Percentiles rank a stretch among this genome's conserved stretches.
phyloP scores from a whole-genome alignment of 1,139 yeast species.

The Zygosaccharomyces pseudobailii region DNA sequence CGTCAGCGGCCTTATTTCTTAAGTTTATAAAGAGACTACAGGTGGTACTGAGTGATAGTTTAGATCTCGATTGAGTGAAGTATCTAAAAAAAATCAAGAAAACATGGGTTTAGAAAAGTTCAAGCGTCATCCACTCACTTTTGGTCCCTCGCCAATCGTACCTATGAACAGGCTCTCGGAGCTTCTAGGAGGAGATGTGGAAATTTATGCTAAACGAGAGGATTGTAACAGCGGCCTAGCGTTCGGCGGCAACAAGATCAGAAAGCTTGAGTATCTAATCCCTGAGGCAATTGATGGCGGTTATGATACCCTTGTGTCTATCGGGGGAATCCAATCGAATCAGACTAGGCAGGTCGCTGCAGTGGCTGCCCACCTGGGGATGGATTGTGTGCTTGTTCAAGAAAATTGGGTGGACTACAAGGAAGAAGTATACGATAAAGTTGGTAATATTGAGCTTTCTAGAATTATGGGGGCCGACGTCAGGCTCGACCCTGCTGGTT shows the following conservation, averaged over 20 bases:
- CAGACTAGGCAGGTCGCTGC: constrained; percentile 36
- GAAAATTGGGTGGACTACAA: constrained; percentile 36
- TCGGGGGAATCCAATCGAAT: constrained; percentile 35
- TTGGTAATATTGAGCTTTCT: constrained; percentile 35
- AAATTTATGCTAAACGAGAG: constrained; percentile 35
- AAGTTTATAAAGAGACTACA: too few species aligned
- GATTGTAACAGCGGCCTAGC: constrained; percentile 36
- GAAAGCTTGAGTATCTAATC: constrained; percentile 34
- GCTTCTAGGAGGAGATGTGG: constrained; percentile 30
- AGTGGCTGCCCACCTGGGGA: constrained; percentile 35
- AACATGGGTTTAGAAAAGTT: constrained; percentile 21
- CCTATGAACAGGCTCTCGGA: constrained; percentile 30
- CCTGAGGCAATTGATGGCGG: constrained; percentile 34
- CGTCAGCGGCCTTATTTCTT: too few species aligned
- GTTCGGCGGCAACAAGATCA: constrained; percentile 34
- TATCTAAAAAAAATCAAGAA: neutral
- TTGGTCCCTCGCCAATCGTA: constrained; percentile 35
- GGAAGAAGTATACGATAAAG: constrained; percentile 32
- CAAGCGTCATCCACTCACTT: constrained; percentile 28
- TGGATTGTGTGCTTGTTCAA: constrained; percentile 34
- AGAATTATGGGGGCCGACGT: constrained; percentile 36
- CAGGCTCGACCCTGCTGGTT: constrained; percentile 31
- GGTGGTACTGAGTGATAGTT: neutral
- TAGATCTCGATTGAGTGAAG: neutral
- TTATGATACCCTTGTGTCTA: constrained; percentile 35